A percentile compares a stretch with the other conserved stretches of the same genome.
phyloP scores from a whole-genome alignment of 1,284 basidiomycete species.

The Binderoboletus segoi region DNA sequence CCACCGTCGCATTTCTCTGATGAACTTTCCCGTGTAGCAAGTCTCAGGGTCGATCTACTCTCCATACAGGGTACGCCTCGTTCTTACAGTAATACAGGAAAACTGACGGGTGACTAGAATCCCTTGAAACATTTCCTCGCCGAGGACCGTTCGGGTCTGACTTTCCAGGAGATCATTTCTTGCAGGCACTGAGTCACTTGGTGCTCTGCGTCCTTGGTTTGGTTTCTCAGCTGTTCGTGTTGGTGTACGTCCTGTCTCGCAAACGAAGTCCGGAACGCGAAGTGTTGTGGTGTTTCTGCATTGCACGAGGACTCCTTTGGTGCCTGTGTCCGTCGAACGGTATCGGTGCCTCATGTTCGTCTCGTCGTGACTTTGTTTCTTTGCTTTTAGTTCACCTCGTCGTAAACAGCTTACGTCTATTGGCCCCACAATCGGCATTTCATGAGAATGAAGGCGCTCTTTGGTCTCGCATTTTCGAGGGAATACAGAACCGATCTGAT shows the following conservation, averaged over 20 bases:
- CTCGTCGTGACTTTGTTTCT: neutral
- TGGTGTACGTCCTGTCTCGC: constrained; percentile 29
- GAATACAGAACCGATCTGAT: constrained; percentile 39
- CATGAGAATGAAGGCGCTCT: constrained; percentile 39
- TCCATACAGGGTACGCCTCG: constrained; percentile 21
- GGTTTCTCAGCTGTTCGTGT: constrained; percentile 30
- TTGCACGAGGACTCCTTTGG: constrained; percentile 31
- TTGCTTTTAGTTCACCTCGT: neutral
- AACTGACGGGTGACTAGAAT: constrained; percentile 18
- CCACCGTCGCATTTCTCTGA: neutral
- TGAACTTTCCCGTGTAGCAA: constrained; percentile 18
- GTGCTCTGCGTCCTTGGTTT: constrained; percentile 32
- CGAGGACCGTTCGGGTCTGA: constrained; percentile 33
- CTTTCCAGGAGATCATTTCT: constrained; percentile 39
- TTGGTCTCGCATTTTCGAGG: constrained; percentile 39
- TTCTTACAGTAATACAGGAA: neutral
- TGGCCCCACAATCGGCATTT: constrained; percentile 43
- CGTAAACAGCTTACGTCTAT: constrained; percentile 41
- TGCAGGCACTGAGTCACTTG: constrained; percentile 23
- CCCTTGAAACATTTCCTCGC: constrained; percentile 19
- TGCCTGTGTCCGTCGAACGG: constrained; percentile 37
- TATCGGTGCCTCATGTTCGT: constrained; percentile 38
- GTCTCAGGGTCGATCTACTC: constrained; percentile 26
- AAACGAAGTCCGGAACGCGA: constrained; percentile 29
- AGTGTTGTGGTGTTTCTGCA: constrained; percentile 29